Base-by-base conservation (phyloP, 495 filamentous ascomycete species). In the Jackrogersella multiformis region DNA sequence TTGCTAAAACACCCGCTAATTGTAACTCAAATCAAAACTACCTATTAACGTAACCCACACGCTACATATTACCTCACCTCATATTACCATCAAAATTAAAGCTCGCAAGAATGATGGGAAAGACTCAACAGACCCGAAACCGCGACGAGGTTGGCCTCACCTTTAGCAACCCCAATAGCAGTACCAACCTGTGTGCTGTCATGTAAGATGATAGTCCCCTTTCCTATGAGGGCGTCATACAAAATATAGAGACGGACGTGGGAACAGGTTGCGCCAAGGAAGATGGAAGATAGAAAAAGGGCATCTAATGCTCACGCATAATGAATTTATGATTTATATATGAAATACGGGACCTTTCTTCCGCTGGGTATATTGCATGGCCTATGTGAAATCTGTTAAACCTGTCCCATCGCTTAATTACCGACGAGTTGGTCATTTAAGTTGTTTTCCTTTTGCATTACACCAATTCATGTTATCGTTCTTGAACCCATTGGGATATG, bases 71-170 rank as follows among this genome's bases (percentile, higher is more conserved):
- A n/a, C 8, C 36, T 24, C 28, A 23, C n/a, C n/a, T 36, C 5
- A 52, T 18, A 53, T 44, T 15, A 23, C 16, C 15, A 52, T 44
- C 46, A 51, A 16, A 12, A 24, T n/a, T 30, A 21, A 45, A 53
- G 24, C 13, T 13, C 1, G 35, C 18, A 49, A 69, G 13, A n/a
- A 69, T 64, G 66, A 59, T 64, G 41, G 35, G 60, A 45, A 56
- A 55, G 51, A 61, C 55, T 42, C 59, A 56, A n/a, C 66, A 64
- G 13, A 53, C 30, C 21, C 60, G 61, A 23, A 69, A 61, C 18
- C 24, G 53, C 16, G 56, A 54, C 23, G 68, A 58, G 12, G 44
- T 59, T 12, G 57, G 58, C 21, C 63, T 70, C 30, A 35, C 26
- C 2, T 35, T 66, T 7, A 48, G 15, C 18, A 46, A 28, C 9